Base-by-base conservation (phyloP, 208 protist species). In the Wallacemonas sp. region DNA sequence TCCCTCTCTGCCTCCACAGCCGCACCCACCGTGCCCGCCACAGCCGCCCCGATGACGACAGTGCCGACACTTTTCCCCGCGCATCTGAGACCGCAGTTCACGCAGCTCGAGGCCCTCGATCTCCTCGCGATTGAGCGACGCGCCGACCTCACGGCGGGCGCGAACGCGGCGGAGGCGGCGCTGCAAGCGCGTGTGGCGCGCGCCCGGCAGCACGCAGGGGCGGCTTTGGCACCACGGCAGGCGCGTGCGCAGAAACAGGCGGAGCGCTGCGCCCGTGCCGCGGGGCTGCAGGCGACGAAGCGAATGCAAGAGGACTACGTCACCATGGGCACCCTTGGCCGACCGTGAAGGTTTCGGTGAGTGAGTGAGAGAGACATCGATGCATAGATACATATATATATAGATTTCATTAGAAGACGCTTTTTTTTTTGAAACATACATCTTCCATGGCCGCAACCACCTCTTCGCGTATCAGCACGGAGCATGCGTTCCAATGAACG, bases 21-120 rank as follows among this genome's bases (percentile, higher is more conserved):
- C n/a, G n/a, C n/a, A n/a, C n/a, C n/a, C n/a, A n/a, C n/a, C n/a
- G n/a, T n/a, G n/a, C n/a, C n/a, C n/a, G n/a, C n/a, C n/a, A n/a
- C n/a, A n/a, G n/a, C n/a, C n/a, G n/a, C n/a, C n/a, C n/a, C n/a
- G n/a, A n/a, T n/a, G n/a, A n/a, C n/a, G n/a, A n/a, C n/a, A n/a
- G n/a, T n/a, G 5, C 50, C 16, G 10, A 1, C 38, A 33, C 2
- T 62, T 28, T 52, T 57, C 46, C 12, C 81, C 7, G 81, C 84
- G 20, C 32, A 71, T 31, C 29, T 91, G 32, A 77, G 78, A 22
- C 67, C 76, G 0, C 81, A 91, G 68, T 74, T 91, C 33, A 44
- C 70, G 23, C 52, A 61, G n/a, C 31, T 87, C 12, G 41, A 33
- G 16, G 70, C 72, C 16, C 68, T 76, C 4, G 65, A 84, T 61